phyloP scores from a whole-genome alignment of 768 basidiomycete genomes.

The Boletus rubroflammeus region DNA sequence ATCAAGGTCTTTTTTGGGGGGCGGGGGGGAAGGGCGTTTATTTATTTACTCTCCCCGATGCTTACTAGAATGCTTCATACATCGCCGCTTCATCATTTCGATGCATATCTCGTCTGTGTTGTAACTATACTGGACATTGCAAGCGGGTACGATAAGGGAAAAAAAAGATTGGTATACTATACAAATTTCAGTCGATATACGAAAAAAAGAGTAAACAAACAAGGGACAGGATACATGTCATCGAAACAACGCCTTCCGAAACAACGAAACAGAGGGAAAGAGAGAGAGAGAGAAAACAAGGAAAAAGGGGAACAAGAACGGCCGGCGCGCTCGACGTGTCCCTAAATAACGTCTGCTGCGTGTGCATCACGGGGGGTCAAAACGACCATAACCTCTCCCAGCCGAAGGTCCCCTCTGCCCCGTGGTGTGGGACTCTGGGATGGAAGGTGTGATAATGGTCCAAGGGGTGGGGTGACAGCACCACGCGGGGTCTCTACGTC shows the following conservation, averaged over 20 bases:
- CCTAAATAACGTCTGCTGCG: neutral
- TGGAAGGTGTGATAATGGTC: neutral
- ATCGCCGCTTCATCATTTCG: neutral
- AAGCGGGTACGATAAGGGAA: neutral
- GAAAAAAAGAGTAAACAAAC: neutral
- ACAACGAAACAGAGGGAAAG: neutral
- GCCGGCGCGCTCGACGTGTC: constrained; percentile 5
- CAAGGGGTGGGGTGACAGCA: neutral
- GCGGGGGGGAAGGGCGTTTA: too few relatives aligned
- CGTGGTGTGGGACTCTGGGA: neutral
- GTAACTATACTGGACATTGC: too few relatives aligned
- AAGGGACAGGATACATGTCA: constrained; percentile 6
- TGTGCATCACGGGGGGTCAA: neutral
- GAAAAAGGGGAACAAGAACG: neutral
- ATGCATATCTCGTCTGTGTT: neutral
- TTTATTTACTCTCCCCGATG: too few relatives aligned
- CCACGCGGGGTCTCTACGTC: neutral
- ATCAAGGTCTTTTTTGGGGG: neutral
- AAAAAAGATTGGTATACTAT: constrained; percentile 18
- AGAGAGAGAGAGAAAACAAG: neutral
- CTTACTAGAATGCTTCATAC: too few relatives aligned
- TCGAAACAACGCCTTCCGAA: constrained; percentile 1
- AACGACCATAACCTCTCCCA: neutral
- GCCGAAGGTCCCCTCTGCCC: constrained; percentile 6
- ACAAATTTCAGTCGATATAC: constrained; percentile 16